A percentile compares a stretch with the other conserved stretches of the same genome.
Conservation (phyloP, 1,284 basidiomycete genomes). For the Ustilago loliicola region DNA sequence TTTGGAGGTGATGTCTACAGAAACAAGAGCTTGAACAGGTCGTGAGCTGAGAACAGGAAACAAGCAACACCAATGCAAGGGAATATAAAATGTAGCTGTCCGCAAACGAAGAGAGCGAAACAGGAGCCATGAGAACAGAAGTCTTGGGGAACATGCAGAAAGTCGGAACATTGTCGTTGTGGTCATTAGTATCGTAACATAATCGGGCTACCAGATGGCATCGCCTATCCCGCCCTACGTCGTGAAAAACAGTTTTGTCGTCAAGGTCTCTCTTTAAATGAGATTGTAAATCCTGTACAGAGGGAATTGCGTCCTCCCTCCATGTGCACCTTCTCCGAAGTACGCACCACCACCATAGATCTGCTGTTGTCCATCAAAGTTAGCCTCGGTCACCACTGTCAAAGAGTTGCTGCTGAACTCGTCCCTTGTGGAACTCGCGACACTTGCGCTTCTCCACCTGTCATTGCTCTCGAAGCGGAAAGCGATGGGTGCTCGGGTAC, state of each 20-base stretch:
- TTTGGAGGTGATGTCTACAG: neutral
- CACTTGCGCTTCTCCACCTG: slow-evolving; percentile 55
- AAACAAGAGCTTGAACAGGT: neutral
- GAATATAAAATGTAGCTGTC: neutral
- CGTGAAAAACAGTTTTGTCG: neutral
- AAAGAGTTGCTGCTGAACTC: slow-evolving; percentile 62
- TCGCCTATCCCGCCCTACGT: neutral
- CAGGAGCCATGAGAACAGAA: neutral
- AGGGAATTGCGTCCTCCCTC: slow-evolving; percentile 56
- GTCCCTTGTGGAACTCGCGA: slow-evolving; percentile 44
- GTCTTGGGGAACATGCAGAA: neutral
- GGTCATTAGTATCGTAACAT: neutral
- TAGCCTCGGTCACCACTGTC: slow-evolving; percentile 61
- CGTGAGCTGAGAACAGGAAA: neutral
- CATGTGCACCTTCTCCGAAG: slow-evolving; percentile 63
- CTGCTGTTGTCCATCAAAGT: slow-evolving; percentile 54
- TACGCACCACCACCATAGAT: slow-evolving; percentile 66
- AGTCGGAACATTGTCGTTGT: neutral
- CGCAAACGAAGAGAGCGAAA: too few relatives aligned
- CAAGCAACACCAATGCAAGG: neutral
- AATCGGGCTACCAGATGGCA: neutral
- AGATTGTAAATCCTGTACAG: slow-evolving; percentile 52
- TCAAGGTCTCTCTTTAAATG: slow-evolving; percentile 7
- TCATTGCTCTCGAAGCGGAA: slow-evolving; percentile 60
- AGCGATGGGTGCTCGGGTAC: slow-evolving; percentile 63